Base-by-base conservation (phyloP, 2,329 filamentous ascomycete species). In the Calonectria crousiana region DNA sequence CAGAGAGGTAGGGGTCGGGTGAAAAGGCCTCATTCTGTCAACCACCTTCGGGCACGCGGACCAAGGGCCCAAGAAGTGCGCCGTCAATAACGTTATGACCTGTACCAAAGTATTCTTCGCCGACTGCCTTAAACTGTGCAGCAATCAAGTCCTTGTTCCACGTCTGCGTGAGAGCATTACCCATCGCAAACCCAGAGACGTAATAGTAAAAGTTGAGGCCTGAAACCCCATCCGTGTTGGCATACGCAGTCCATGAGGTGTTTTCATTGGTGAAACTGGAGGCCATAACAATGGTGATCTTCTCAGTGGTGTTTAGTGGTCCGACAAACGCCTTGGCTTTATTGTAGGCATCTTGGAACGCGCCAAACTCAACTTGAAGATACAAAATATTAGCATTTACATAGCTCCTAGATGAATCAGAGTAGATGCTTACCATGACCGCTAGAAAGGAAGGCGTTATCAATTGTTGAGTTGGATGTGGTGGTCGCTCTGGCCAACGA, bases 11-110 rank as follows among this genome's bases (percentile, higher is more conserved):
- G 0, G 95, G 95, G 81, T 98, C 95, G 0, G 93, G 88, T 1
- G 95, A 95, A 79, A 97, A 98, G 0, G 94, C 95, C 84, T 98
- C 95, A 95, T 95, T 98, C 79, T 96, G 96, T 60, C 95, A 89
- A 4, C 95, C 95, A 44, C 95, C 95, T 11, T 62, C 18, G 13
- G 56, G 53, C n/a, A 62, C 52, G 28, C 68, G 60, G 5, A 60
- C 69, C 6, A 71, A 16, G 2, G 60, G 47, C 2, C 69, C 62
- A 41, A 49, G 64, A 0, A 47, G 23, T 4, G 64, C 36, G n/a
- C 64, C 64, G 16, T 67, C 64, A 38, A 67, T 20, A 6, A 67
- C 36, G 10, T 67, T 67, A 16, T 67, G 41, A 9, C 64, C 64
- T 16, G 41, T 67, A 13, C 32, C 64, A 9, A 47, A 67, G 18